Base-by-base conservation (phyloP, 257 asterid species). In the Primulina tabacum region DNA sequence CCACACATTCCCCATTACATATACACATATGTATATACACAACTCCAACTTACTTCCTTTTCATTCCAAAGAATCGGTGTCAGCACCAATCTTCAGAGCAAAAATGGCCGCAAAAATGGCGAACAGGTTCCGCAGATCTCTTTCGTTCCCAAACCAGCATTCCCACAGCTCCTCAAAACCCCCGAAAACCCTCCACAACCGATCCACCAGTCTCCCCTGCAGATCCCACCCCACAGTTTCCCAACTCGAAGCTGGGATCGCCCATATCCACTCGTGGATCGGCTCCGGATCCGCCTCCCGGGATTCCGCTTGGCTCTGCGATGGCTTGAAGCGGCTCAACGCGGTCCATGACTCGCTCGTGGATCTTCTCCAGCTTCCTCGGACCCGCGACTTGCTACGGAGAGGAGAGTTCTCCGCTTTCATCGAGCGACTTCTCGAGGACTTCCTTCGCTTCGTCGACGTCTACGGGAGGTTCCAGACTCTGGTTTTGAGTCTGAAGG, bases 151-250 rank as follows among this genome's bases (percentile, higher is more conserved):
- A 1, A 85, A 89, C 56, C 5, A 32, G 6, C 34, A 32, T 32
- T 32, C 34, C 34, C 90, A 63, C 47, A 59, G 18, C 8, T 7
- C 85, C 18, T 17, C 70, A 1, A 78, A 76, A 20, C 80, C 86
- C 53, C 74, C 61, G n/a, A 82, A 84, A 62, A 21, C 60, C 32
- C 80, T 81, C 79, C 96, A 92, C 62, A 84, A 80, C 70, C 77
- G 97, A 76, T 92, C 97, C 33, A 67, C 87, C 6, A 92, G 97
- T 74, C 95, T 92, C 17, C 97, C 97, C 0, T 86, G 95, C 79
- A 75, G 91, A 37, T 75, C 97, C 0, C 90, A 89, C 80, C 93
- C 96, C 0, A 74, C 85, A 10, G 81, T 89, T 69, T 86, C 86
- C 76, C 93, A 81, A 52, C 93, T 92, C 79, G 74, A 74, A 29